phyloP scores from a whole-genome alignment of 2,329 filamentous ascomycete species.

The Neonectria coccinea region DNA sequence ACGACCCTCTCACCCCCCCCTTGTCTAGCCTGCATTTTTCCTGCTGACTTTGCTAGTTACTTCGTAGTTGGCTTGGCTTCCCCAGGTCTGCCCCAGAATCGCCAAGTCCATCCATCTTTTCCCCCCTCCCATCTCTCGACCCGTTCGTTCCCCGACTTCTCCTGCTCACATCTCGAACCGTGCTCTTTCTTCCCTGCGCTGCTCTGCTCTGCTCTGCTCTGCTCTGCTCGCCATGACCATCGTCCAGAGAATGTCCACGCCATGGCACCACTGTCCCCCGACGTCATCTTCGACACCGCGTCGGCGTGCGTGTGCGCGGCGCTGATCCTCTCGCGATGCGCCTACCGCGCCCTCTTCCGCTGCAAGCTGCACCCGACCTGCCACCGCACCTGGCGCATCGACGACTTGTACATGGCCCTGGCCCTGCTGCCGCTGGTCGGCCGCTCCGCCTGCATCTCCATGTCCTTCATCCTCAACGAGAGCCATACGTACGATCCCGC shows the following conservation, averaged over 20 bases:
- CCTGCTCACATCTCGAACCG: too few relatives aligned
- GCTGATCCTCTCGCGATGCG: conserved; percentile 46
- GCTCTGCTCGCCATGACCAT: conserved; percentile 20
- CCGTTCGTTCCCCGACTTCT: too few relatives aligned
- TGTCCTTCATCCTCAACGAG: conserved; percentile 45
- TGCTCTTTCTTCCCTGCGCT: too few relatives aligned
- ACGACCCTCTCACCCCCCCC: too few relatives aligned
- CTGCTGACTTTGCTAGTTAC: too few relatives aligned
- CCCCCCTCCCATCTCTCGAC: too few relatives aligned
- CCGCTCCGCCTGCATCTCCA: conserved; percentile 42
- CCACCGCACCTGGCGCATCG: conserved; percentile 48
- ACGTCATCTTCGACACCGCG: conserved; percentile 44
- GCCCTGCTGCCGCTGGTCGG: conserved; percentile 47
- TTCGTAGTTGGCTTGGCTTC: too few relatives aligned
- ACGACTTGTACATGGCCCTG: conserved; percentile 50
- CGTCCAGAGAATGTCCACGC: conserved; percentile 5
- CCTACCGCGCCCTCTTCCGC: conserved; percentile 45
- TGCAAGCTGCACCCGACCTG: conserved; percentile 45
- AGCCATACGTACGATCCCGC: conserved; percentile 40
- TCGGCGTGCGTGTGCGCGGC: conserved; percentile 44
- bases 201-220: too few relatives aligned
- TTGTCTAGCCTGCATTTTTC: too few relatives aligned
- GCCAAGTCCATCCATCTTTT: too few relatives aligned
- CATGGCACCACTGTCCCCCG: conserved; percentile 40
- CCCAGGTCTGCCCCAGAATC: too few relatives aligned